Evolutionary conservation across 2,329 filamentous ascomycete genomes (phyloP).

Genomic region (Keithomyces neogunnii): DNA sequence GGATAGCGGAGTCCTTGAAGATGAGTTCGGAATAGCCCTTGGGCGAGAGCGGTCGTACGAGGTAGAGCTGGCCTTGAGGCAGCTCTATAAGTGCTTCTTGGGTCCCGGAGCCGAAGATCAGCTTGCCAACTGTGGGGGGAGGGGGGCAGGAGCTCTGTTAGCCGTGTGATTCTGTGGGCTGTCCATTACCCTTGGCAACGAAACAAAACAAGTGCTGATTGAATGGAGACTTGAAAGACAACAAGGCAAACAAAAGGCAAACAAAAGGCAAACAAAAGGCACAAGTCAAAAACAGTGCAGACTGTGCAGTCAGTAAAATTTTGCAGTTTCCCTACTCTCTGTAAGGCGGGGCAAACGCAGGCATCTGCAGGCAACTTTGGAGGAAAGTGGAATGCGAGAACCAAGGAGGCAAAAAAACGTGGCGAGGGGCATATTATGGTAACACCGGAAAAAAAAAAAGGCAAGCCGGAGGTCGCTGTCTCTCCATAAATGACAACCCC

Average conservation of each 20-base stretch:
- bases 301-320: background rate
- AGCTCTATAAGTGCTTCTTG: conserved; percentile 94
- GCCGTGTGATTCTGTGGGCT: background rate
- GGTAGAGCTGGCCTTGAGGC: conserved; percentile 90
- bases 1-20: conserved; percentile 92
- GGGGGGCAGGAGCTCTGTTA: background rate
- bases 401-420: background rate
- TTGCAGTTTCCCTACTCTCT: background rate
- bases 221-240: too few species aligned
- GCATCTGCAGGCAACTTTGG: background rate
- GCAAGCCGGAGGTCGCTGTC: too few species aligned
- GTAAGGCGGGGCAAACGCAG: background rate
- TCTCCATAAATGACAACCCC: too few species aligned
- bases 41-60: conserved; percentile 87
- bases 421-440: conserved; percentile 9
- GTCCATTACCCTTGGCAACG: background rate
- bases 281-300: background rate
- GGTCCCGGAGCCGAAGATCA: conserved; percentile 77
- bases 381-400: background rate
- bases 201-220: background rate
- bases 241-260: too few species aligned
- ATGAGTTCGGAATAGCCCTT: conserved; percentile 99
- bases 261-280: too few species aligned
- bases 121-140: conserved; percentile 63
- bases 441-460: background rate